These are phyloP conservation scores for Toxicodendron radicans DNA, from an alignment of 345 rosid species.

Conservation along the genomic window DNA sequence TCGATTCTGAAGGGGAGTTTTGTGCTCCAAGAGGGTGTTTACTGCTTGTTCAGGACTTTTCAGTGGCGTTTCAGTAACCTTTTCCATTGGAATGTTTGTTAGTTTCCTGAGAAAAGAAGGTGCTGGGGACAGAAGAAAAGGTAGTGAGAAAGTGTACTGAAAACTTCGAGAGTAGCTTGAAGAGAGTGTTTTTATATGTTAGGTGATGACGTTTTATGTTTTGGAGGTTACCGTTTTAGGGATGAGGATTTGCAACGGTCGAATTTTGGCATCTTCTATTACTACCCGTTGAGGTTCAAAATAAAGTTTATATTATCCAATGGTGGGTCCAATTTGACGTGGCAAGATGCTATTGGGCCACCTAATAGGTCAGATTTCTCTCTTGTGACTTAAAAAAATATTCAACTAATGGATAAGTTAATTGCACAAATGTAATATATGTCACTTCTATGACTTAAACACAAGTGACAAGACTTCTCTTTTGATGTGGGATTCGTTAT, in stretches of 20 bases:
- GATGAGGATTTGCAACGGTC: slow-evolving; percentile 43
- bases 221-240: slow-evolving; percentile 8
- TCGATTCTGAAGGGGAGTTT: slow-evolving; percentile 25
- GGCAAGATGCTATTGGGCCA: neutral
- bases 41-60: slow-evolving; percentile 22
- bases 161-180: neutral
- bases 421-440: no score
- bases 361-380: no score
- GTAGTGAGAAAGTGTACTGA: neutral
- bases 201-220: neutral
- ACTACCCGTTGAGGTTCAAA: slow-evolving; percentile 26
- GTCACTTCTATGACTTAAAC: no score
- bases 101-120: no score
- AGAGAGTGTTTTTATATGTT: neutral
- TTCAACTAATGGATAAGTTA: no score
- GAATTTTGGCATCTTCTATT: slow-evolving; percentile 18
- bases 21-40: slow-evolving; percentile 18
- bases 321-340: neutral
- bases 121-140: neutral
- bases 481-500: no score
- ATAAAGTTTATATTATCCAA: neutral
- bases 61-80: slow-evolving; percentile 30
- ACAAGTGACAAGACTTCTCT: no score
- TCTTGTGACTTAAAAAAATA: no score
- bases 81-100: slow-evolving; percentile 36